A percentile compares a stretch with the other conserved stretches of the same genome.
phyloP scores from a whole-genome alignment of 2,329 filamentous ascomycete genomes.

The Corinectria fuckeliana region DNA sequence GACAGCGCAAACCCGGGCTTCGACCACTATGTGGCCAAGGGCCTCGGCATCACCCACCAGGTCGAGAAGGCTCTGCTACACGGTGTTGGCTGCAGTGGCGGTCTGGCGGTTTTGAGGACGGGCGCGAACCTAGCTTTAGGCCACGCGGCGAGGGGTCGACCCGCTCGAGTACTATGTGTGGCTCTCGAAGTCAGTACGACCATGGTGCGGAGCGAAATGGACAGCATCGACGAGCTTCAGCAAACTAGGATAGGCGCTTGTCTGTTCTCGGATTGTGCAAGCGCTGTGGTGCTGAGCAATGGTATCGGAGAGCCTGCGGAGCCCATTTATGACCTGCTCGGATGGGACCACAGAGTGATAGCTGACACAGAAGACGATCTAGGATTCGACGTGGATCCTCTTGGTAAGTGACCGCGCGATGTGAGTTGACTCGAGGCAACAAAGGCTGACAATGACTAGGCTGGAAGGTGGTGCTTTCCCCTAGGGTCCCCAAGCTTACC shows the following conservation, averaged over 20 bases:
- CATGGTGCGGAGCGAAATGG: conserved; percentile 68
- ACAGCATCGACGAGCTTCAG: conserved; percentile 64
- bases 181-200: conserved; percentile 69
- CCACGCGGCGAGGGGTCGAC: conserved; percentile 61
- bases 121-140: conserved; percentile 72
- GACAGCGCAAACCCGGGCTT: conserved; percentile 74
- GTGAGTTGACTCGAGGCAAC: not conserved
- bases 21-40: conserved; percentile 68
- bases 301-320: conserved; percentile 56
- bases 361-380: conserved; percentile 68
- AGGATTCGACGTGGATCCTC: conserved; percentile 69
- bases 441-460: conserved; percentile 44
- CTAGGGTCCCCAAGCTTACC: conserved; percentile 65
- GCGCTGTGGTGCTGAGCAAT: conserved; percentile 69
- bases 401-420: conserved; percentile 50
- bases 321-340: conserved; percentile 65
- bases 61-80: conserved; percentile 71
- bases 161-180: conserved; percentile 69
- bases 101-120: conserved; percentile 66
- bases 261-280: conserved; percentile 75
- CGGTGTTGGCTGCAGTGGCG: conserved; percentile 70
- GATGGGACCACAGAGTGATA: conserved; percentile 69
- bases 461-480: conserved; percentile 72
- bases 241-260: conserved; percentile 69
- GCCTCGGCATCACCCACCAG: conserved; percentile 61